Base-by-base conservation (phyloP, 2,329 filamentous ascomycete genomes). In the Zymoseptoria pseudotritici region DNA sequence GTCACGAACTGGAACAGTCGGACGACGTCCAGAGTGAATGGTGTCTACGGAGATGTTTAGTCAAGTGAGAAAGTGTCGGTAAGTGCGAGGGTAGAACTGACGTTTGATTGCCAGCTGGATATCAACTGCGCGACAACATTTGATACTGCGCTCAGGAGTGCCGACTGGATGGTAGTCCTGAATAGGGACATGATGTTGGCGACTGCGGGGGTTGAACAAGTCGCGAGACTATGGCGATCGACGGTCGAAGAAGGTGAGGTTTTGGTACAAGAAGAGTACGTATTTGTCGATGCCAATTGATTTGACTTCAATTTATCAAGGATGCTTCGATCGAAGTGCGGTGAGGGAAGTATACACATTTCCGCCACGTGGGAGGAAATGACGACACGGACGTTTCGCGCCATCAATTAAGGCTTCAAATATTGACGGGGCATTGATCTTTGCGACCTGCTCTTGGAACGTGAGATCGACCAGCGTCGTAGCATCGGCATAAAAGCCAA, bases 1-100 rank as follows among this genome's bases (percentile, higher is more conserved):
- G 90, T 70, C 56, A 89, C 76, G 74, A 95, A 96, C 71, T 91
- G 89, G 66, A 91, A 76, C 51, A 96, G 80, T 3, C 88, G 84
- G 4, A 82, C 75, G 75, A 82, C 81, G 74, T 91, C 83, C 67
- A 95, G 77, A 22, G 77, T 73, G 56, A 89, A 62, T 21, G 63
- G 60, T 8, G 22, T 61, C 67, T 68, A 56, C 9, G 21, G 20
- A 6, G 17, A 19, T 54, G 20, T 26, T 22, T n/a, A 56, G 42
- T 53, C 19, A 22, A 22, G 29, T 50, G 13, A 20, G 17, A 24
- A 46, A 6, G 42, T 56, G 63, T 60, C 9, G 8, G 42, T 10
- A 10, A 26, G 24, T 29, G 7, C 49, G 4, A 24, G 24, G 10
- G 21, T 8, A 24, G n/a, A 19, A 55, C 65, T 62, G 78, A 88